These are phyloP conservation scores for Hericium alpestre DNA, from an alignment of 768 basidiomycete genomes.

Conservation along the genomic window DNA sequence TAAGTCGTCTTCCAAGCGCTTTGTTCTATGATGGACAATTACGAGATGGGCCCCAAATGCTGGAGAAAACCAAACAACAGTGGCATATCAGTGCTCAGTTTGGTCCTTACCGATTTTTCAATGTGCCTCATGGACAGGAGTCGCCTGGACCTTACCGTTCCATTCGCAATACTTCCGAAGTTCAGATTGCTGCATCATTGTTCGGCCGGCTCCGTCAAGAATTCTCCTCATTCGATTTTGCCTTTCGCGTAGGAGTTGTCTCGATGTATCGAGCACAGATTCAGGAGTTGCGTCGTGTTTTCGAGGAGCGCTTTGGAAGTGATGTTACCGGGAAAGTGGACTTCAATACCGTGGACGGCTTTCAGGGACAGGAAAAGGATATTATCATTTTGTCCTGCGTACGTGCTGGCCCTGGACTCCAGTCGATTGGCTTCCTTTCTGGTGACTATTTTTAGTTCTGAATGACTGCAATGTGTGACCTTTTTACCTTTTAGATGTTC, in stretches of 20 bases:
- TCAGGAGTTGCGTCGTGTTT: conserved; percentile 56
- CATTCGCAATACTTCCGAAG: conserved; percentile 67
- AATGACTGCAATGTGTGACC: neutral
- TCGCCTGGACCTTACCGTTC: conserved; percentile 52
- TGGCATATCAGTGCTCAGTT: conserved; percentile 80
- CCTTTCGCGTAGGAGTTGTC: conserved; percentile 59
- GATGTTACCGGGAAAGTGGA: conserved; percentile 65
- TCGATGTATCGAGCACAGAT: conserved; percentile 95
- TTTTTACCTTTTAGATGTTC: conserved; percentile 36
- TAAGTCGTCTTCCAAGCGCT: conserved; percentile 79
- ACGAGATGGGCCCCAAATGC: conserved; percentile 86
- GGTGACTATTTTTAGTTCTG: conserved; percentile 30
- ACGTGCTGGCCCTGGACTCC: conserved; percentile 78
- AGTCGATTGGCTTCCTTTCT: conserved; percentile 78
- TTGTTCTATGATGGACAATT: conserved; percentile 79
- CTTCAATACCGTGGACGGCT: conserved; percentile 97
- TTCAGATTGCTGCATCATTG: conserved; percentile 62
- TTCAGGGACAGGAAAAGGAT: conserved; percentile 98
- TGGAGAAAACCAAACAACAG: conserved; percentile 60
- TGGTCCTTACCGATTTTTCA: conserved; percentile 84
- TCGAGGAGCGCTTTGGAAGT: conserved; percentile 60
- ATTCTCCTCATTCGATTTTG: conserved; percentile 42
- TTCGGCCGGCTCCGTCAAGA: conserved; percentile 62
- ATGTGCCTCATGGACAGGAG: conserved; percentile 63
- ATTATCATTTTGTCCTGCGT: conserved; percentile 97